phyloP scores from a whole-genome alignment of 352 stramenopile genomes.

The Phytopythium kandeliae region DNA sequence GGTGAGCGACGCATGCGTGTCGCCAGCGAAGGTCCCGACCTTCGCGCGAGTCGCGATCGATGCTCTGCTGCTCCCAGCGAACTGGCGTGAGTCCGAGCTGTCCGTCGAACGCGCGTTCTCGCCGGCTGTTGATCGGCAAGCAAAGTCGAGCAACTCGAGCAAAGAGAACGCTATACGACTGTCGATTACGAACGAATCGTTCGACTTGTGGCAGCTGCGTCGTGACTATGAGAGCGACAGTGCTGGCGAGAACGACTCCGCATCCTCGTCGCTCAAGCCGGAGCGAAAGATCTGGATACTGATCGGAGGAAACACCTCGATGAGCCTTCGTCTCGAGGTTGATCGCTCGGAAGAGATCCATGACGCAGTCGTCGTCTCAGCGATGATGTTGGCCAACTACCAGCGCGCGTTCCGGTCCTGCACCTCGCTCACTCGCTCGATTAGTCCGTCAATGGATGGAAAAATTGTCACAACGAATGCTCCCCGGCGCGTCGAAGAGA shows the following conservation, averaged over 20 bases:
- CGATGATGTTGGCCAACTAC: neutral
- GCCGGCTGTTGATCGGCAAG: neutral
- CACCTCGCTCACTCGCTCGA: neutral
- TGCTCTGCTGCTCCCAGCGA: neutral
- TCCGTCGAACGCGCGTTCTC: neutral
- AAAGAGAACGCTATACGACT: neutral
- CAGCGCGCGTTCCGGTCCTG: slow-evolving; percentile 3
- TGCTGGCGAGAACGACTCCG: neutral
- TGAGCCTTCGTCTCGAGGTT: neutral
- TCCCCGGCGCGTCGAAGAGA: neutral
- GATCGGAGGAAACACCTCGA: neutral
- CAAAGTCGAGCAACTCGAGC: neutral
- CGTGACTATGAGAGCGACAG: neutral
- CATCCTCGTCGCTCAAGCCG: neutral
- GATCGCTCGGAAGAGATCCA: neutral
- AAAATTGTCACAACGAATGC: too few species aligned
- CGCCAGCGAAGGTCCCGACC: neutral
- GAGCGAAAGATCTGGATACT: neutral
- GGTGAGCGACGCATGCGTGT: neutral
- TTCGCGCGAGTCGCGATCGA: neutral
- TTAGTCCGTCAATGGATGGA: too few species aligned
- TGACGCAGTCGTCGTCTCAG: neutral
- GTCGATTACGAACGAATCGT: neutral
- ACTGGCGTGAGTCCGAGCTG: neutral
- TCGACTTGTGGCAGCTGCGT: slow-evolving; percentile 2